Evolutionary conservation across 257 asterid species (phyloP).

Genomic region (Cordia subcordata): DNA sequence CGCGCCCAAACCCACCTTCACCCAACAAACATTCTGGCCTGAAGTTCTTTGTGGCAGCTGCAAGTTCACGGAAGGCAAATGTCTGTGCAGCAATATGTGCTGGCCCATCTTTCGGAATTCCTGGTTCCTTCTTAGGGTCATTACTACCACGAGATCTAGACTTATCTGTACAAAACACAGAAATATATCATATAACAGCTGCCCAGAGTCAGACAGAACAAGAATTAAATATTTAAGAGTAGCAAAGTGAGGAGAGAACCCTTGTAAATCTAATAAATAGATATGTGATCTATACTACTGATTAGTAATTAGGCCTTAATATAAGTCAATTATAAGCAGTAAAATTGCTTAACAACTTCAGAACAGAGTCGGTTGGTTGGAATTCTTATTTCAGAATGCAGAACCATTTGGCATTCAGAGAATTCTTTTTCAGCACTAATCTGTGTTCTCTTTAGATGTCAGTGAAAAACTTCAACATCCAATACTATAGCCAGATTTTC

Average conservation of each 20-base stretch:
- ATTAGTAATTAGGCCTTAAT: background rate
- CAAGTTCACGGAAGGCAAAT: slow-evolving; percentile 88
- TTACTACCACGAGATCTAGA: slow-evolving; percentile 49
- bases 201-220: too few relatives aligned
- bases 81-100: slow-evolving; percentile 85
- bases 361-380: too few relatives aligned
- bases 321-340: background rate
- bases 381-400: too few relatives aligned
- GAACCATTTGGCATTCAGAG: too few relatives aligned
- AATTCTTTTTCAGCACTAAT: too few relatives aligned
- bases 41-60: slow-evolving; percentile 79
- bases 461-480: too few relatives aligned
- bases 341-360: background rate
- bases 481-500: too few relatives aligned
- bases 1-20: slow-evolving; percentile 98
- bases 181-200: too few relatives aligned
- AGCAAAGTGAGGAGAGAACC: too few relatives aligned
- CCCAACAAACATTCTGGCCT: slow-evolving; percentile 75
- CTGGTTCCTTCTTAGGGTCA: slow-evolving; percentile 67
- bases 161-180: slow-evolving; percentile 40
- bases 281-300: background rate
- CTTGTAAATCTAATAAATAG: too few relatives aligned
- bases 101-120: slow-evolving; percentile 60
- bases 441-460: too few relatives aligned
- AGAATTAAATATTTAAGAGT: too few relatives aligned